Evolutionary conservation across 805 yeast species (phyloP).

Genomic region (Candida alai): DNA sequence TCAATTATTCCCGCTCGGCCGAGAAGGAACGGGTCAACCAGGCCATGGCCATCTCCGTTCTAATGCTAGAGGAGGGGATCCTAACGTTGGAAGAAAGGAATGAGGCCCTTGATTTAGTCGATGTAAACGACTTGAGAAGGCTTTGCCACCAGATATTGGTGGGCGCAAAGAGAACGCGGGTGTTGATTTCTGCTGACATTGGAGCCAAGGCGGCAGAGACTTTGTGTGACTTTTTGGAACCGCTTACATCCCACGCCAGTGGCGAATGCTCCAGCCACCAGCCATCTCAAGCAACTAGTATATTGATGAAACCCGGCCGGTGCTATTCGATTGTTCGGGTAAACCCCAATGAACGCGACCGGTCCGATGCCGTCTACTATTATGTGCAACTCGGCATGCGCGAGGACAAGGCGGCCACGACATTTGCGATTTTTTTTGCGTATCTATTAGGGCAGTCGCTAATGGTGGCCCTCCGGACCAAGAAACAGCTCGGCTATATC

Average conservation of each 20-base stretch:
- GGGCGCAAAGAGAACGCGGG: constrained; percentile 29
- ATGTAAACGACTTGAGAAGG: constrained; percentile 27
- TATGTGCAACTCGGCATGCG: constrained; percentile 58
- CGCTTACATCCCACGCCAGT: no score
- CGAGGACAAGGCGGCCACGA: constrained; percentile 24
- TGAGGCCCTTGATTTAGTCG: constrained; percentile 51
- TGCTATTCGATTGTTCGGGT: constrained; percentile 24
- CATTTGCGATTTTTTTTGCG: constrained; percentile 45
- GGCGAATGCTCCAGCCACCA: constrained; percentile 28
- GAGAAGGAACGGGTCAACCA: constrained; percentile 44
- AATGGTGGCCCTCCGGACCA: constrained; percentile 47
- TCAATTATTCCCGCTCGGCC: constrained; percentile 42
- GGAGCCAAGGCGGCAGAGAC: constrained; percentile 13
- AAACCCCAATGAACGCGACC: constrained; percentile 41
- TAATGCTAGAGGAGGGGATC: constrained; percentile 52
- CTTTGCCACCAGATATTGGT: constrained; percentile 25
- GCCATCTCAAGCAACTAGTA: constrained; percentile 32
- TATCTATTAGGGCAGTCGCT: constrained; percentile 44
- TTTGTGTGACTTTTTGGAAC: constrained; percentile 19
- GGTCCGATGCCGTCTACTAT: constrained; percentile 47
- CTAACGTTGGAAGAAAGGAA: constrained; percentile 54
- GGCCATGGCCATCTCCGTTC: constrained; percentile 47
- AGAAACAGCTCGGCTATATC: constrained; percentile 59
- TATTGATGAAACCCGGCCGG: constrained; percentile 13
- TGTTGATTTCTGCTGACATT: constrained; percentile 52